phyloP scores from a whole-genome alignment of 2,329 filamentous ascomycete species.

The Botrytis fabae region DNA sequence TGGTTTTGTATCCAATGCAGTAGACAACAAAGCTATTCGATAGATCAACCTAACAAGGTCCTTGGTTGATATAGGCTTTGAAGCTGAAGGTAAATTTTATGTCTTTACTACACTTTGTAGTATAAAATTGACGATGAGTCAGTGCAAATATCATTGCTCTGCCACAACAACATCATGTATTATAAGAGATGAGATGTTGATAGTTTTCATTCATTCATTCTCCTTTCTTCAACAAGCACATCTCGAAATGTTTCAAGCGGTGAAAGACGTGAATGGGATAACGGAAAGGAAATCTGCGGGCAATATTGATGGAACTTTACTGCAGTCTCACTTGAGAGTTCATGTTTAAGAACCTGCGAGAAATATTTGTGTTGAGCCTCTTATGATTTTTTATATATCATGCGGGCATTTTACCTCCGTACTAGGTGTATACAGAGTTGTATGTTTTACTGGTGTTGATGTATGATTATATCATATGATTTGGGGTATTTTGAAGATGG shows the following conservation, averaged over 20 bases:
- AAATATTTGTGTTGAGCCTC: not conserved
- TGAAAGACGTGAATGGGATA: not conserved
- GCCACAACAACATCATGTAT: not conserved
- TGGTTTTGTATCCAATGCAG: not conserved
- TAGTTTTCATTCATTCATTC: not conserved
- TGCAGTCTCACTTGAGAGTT: constrained; percentile 3
- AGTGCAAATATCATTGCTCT: no score
- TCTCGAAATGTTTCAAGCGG: not conserved
- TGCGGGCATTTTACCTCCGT: not conserved
- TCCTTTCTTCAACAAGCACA: not conserved
- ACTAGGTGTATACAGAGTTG: not conserved
- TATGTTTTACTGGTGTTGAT: not conserved
- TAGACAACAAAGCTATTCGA: not conserved
- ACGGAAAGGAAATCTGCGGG: not conserved
- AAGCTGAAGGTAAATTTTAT: not conserved
- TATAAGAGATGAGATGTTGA: not conserved
- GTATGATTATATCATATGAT: not conserved
- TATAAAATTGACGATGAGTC: not conserved
- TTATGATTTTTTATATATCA: not conserved
- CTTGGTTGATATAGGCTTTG: not conserved
- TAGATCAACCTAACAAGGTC: not conserved
- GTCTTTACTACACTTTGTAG: not conserved
- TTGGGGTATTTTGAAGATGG: no score
- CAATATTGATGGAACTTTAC: not conserved
- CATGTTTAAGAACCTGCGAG: not conserved